phyloP scores from a whole-genome alignment of 441 rosid species.

The Theobroma grandiflorum region DNA sequence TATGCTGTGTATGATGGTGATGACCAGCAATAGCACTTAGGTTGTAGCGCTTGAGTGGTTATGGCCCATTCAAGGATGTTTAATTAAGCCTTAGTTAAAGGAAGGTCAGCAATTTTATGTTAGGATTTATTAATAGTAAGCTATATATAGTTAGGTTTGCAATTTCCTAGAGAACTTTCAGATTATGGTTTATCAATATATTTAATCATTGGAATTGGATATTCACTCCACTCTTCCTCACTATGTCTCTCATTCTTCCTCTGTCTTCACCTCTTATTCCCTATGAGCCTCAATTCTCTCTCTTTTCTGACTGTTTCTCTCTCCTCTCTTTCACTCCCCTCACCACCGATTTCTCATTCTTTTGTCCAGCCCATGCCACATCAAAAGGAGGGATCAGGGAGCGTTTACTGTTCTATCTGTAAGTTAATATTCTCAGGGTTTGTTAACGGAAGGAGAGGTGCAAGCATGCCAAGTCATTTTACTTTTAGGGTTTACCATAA shows the following conservation, averaged over 20 bases:
- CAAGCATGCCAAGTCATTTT: conserved; percentile 1
- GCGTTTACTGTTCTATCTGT: not conserved
- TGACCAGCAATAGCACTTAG: not conserved
- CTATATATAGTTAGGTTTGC: not conserved
- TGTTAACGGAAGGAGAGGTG: conserved; percentile 2
- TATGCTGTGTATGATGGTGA: not conserved
- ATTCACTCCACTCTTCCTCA: conserved; percentile 13
- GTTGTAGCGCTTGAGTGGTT: not conserved
- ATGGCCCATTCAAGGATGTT: not conserved
- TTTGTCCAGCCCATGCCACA: not conserved
- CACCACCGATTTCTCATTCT: not conserved
- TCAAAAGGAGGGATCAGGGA: not conserved
- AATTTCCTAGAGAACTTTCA: not conserved
- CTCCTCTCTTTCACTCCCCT: conserved; percentile 2
- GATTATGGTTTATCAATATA: not conserved
- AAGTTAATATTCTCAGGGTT: not conserved
- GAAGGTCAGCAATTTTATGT: not conserved
- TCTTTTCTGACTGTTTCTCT: not conserved
- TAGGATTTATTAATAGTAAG: conserved; percentile 10
- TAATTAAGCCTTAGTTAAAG: not conserved
- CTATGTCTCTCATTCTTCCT: not conserved
- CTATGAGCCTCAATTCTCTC: not conserved
- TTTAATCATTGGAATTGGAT: conserved; percentile 2
- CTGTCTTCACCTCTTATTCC: not conserved
- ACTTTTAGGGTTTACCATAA: not conserved